Evolutionary conservation across 495 filamentous ascomycete genomes (phyloP).

Genomic region (Melanomma pulvis-pyrius): DNA sequence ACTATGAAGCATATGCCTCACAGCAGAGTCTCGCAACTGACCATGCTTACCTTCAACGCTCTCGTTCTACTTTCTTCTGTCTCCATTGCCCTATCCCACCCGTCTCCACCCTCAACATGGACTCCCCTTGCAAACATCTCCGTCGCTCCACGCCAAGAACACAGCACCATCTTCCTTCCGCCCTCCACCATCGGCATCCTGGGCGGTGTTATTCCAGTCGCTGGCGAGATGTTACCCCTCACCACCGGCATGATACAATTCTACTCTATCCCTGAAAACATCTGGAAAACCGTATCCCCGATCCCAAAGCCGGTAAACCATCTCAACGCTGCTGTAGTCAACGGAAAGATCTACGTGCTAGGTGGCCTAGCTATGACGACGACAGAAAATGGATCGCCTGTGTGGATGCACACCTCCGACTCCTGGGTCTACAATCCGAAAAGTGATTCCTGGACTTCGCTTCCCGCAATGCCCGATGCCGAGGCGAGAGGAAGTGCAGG

Average conservation of each 20-base stretch:
- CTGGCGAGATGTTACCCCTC: background rate
- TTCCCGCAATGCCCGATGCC: constrained; percentile 35
- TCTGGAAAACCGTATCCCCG: constrained; percentile 41
- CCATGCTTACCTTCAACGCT: background rate
- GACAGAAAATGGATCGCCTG: background rate
- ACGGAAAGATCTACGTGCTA: constrained; percentile 48
- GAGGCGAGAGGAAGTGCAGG: constrained; percentile 34
- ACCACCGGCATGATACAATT: constrained; percentile 36
- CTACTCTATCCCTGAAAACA: constrained; percentile 39
- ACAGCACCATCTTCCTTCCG: constrained; percentile 34
- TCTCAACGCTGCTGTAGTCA: constrained; percentile 41
- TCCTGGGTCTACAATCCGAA: constrained; percentile 29
- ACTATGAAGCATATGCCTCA: too few relatives aligned
- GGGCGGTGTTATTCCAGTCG: constrained; percentile 33
- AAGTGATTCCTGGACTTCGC: constrained; percentile 26
- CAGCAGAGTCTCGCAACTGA: too few relatives aligned
- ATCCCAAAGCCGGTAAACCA: constrained; percentile 44
- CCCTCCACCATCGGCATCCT: constrained; percentile 38
- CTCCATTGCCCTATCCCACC: background rate
- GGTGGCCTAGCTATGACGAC: constrained; percentile 39
- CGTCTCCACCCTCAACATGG: constrained; percentile 16
- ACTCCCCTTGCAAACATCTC: constrained; percentile 16
- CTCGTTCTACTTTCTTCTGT: background rate
- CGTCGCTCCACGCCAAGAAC: constrained; percentile 39
- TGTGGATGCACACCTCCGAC: constrained; percentile 23